These are phyloP conservation scores for Apiotrichum domesticum DNA, from an alignment of 1,284 basidiomycete species.

Conservation along the genomic window DNA sequence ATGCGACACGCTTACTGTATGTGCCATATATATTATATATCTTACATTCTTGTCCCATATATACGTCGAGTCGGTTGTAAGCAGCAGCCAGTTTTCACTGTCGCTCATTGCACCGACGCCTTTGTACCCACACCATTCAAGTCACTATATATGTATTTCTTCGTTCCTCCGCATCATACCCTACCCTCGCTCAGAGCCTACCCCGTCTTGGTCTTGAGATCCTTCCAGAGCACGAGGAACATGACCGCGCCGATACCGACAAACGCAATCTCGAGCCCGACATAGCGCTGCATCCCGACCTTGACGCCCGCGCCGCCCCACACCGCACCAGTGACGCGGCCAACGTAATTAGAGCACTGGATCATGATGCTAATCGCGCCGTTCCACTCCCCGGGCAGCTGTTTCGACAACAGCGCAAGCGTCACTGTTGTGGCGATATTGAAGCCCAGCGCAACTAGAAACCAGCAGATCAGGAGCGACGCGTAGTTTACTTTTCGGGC, in stretches of 20 bases:
- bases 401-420: slow-evolving; percentile 6
- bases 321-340: slow-evolving; percentile 9
- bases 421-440: slow-evolving; percentile 8
- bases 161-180: too few species aligned
- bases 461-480: slow-evolving; percentile 3
- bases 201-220: slow-evolving; percentile 10
- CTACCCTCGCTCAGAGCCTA: neutral
- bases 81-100: too few species aligned
- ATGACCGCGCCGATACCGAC: slow-evolving; percentile 4
- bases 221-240: slow-evolving; percentile 4
- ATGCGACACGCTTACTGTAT: too few species aligned
- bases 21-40: too few species aligned
- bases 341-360: slow-evolving; percentile 8
- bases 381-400: slow-evolving; percentile 10
- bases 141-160: too few species aligned
- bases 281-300: slow-evolving; percentile 7
- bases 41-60: too few species aligned
- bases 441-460: slow-evolving; percentile 9
- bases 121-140: too few species aligned
- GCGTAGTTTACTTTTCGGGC: slow-evolving; percentile 3
- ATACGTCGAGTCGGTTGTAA: too few species aligned
- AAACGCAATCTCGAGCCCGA: slow-evolving; percentile 1
- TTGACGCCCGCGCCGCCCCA: slow-evolving; percentile 11
- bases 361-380: slow-evolving; percentile 3
- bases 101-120: too few species aligned